Evolutionary conservation across 352 stramenopile species (phyloP).

Genomic region (Pelagophyceae sp.): DNA sequence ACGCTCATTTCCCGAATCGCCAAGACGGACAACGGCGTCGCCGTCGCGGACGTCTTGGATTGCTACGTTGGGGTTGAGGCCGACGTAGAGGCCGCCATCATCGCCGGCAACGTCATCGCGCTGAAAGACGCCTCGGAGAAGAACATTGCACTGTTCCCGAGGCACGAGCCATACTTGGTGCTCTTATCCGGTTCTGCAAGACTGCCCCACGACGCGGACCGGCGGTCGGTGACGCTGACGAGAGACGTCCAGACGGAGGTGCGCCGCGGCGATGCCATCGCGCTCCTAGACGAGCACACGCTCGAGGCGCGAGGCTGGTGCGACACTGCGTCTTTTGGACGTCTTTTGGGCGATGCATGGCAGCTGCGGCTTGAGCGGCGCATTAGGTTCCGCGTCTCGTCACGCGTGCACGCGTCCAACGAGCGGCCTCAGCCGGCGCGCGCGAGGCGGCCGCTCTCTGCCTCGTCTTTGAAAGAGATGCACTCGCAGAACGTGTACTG

Average conservation of each 20-base stretch:
- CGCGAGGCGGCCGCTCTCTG: slow-evolving; percentile 1
- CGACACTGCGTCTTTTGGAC: too few species aligned
- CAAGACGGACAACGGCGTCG: background rate
- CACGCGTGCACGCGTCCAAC: background rate
- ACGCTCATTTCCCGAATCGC: background rate
- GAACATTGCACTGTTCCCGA: background rate
- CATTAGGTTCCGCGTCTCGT: background rate
- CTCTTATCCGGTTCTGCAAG: background rate
- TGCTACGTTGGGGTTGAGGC: background rate
- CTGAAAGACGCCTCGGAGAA: background rate
- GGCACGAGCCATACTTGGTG: background rate
- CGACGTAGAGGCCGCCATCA: background rate
- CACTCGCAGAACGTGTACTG: slow-evolving; percentile 4
- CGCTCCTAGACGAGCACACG: background rate
- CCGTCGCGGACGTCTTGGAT: background rate
- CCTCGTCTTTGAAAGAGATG: background rate
- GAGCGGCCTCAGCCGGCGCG: slow-evolving; percentile 3
- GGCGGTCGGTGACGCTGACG: background rate
- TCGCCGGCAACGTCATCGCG: background rate
- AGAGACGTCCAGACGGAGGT: background rate
- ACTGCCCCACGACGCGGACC: background rate
- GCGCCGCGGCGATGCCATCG: background rate
- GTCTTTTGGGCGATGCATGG: too few species aligned
- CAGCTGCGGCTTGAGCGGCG: too few species aligned
- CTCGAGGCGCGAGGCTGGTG: background rate